Base-by-base conservation (phyloP, 2,329 filamentous ascomycete species). In the Penicillium hesseltinei region DNA sequence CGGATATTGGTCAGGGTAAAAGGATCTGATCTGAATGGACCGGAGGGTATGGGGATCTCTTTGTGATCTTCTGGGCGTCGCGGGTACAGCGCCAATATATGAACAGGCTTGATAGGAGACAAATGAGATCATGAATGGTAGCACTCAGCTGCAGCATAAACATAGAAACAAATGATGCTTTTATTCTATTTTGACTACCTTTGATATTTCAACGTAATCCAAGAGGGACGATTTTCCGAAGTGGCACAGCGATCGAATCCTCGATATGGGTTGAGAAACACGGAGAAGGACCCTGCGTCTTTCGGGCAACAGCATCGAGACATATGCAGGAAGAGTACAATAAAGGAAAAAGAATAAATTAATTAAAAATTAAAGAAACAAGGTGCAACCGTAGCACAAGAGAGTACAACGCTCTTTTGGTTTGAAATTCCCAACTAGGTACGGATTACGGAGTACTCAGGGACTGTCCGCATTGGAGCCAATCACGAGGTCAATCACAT, bases 161-260 rank as follows among this genome's bases (percentile, higher is more conserved):
- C 19, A 29, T 21, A 27, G 21, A 23, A 46, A 31, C 29, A 31
- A 54, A 50, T 17, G 45, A 42, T 40, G 17, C 21, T 13, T 57
- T 50, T 38, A 25, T 40, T 45, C 21, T 44, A 33, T 45, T 49
- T 52, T 57, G 33, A 33, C 21, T 39, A 33, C 2, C n/a, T 48
- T 48, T 47, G 29, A 2, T 9, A 0, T 9, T 42, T 29, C 21
- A 27, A 50, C 11, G 29, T 33, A 39, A 29, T 51, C 23, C 49
- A 46, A 42, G 21, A 45, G n/a, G 38, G 17, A n/a, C 35, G 62
- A 63, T 59, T 59, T 63, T 61, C 63, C 59, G 60, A 61, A 54
- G 62, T 66, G 42, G 39, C 27, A 66, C 64, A 54, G 48, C 57
- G 62, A 65, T 63, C 58, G 63, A 57, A 50, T 54, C 42, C 54